Evolutionary conservation across 2,329 filamentous ascomycete species (phyloP).

Genomic region (Salinomyces thailandicus): DNA sequence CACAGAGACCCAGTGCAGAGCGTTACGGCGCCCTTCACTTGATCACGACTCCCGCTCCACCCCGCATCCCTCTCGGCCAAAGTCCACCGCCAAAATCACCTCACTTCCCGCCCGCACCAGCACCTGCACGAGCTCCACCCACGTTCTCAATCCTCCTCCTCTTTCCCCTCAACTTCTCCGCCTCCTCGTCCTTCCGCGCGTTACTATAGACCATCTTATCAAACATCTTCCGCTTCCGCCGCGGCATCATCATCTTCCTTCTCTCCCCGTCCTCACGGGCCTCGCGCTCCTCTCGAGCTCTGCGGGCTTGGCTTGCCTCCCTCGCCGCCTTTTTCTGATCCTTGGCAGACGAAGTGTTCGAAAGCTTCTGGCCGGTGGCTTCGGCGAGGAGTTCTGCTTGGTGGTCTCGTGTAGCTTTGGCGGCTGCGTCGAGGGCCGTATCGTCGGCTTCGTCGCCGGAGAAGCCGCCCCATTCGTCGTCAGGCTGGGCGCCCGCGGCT

Average conservation of each 20-base stretch:
- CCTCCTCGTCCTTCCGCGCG: slow-evolving; percentile 83
- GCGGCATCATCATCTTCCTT: slow-evolving; percentile 95
- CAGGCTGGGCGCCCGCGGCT: slow-evolving; percentile 37
- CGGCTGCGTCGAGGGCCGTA: slow-evolving; percentile 47
- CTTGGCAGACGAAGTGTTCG: slow-evolving; percentile 36
- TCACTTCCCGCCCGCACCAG: too few species aligned
- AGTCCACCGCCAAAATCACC: too few species aligned
- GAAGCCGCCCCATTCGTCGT: slow-evolving; percentile 35
- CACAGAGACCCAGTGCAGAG: too few species aligned
- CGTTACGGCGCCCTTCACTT: too few species aligned
- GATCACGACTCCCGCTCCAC: too few species aligned
- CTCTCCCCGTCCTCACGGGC: slow-evolving; percentile 84
- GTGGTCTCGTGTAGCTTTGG: slow-evolving; percentile 55
- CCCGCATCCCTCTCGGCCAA: too few species aligned
- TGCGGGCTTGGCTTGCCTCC: slow-evolving; percentile 60
- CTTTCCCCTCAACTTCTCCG: slow-evolving; percentile 78
- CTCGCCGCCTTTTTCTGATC: slow-evolving; percentile 47
- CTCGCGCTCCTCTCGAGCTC: slow-evolving; percentile 49
- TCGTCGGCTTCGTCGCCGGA: slow-evolving; percentile 40
- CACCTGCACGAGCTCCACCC: slow-evolving; percentile 4
- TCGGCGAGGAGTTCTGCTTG: slow-evolving; percentile 91
- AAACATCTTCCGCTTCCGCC: slow-evolving; percentile 93
- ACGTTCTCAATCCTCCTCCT: slow-evolving; percentile 68
- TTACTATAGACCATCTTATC: slow-evolving; percentile 98
- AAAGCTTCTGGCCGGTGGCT: slow-evolving; percentile 54